Conservation (phyloP, 805 yeast species). For the Spathaspora sp. region DNA sequence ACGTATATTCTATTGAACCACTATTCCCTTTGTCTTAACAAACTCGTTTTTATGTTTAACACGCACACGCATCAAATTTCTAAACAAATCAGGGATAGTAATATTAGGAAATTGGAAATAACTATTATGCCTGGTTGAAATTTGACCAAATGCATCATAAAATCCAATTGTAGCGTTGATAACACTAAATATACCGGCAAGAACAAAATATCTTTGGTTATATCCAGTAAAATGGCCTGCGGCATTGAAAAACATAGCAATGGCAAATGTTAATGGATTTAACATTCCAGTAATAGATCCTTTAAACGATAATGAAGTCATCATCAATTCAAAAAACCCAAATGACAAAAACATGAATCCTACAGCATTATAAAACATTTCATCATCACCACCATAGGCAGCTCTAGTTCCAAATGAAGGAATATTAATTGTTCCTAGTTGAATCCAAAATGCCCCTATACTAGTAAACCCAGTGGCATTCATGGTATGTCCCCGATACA, state of each 20-base stretch:
- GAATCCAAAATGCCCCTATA: constrained; percentile 68
- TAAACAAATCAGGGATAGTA: background rate
- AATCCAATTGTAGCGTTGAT: background rate
- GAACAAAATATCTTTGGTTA: background rate
- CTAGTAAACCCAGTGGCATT: constrained; percentile 61
- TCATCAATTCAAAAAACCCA: constrained; percentile 55
- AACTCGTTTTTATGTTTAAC: no score
- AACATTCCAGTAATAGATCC: background rate
- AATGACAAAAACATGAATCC: constrained; percentile 61
- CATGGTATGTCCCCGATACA: constrained; percentile 59
- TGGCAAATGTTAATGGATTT: background rate
- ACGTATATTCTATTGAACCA: no score
- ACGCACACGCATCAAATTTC: background rate
- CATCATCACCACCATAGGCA: constrained; percentile 47
- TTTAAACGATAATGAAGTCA: constrained; percentile 27
- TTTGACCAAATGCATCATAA: constrained; percentile 1
- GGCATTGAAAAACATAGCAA: background rate
- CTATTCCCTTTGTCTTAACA: no score
- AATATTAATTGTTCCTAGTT: constrained; percentile 56
- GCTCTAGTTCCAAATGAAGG: constrained; percentile 56
- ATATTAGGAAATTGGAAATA: background rate
- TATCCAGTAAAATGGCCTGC: background rate
- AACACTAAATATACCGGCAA: background rate
- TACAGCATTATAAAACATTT: constrained; percentile 45
- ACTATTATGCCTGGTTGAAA: background rate